These are phyloP conservation scores for Vitis amurensis DNA, from an alignment of 164 flowering plant genomes.

Conservation along the genomic window DNA sequence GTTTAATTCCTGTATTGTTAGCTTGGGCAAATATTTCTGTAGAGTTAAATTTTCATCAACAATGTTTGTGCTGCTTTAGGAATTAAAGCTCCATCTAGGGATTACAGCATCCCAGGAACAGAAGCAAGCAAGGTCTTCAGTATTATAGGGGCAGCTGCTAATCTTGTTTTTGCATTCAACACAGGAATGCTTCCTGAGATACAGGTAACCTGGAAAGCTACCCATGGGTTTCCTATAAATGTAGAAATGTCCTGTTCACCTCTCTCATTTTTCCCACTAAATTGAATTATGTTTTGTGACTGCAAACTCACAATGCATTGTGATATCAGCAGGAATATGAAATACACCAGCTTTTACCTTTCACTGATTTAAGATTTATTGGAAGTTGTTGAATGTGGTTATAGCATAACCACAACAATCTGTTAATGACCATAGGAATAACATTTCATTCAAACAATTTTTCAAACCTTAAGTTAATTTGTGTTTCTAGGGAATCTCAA, in stretches of 20 bases:
- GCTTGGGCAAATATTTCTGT: neutral
- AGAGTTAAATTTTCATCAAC: neutral
- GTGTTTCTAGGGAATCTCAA: too few relatives aligned
- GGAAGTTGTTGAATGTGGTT: neutral
- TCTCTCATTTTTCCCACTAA: neutral
- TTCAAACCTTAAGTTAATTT: neutral
- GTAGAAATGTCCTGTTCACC: neutral
- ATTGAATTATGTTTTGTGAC: neutral
- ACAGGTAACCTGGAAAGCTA: conserved; percentile 50
- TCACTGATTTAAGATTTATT: neutral
- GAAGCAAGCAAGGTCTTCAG: conserved; percentile 51
- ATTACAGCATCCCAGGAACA: conserved; percentile 76
- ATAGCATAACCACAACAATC: neutral
- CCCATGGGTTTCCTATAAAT: neutral
- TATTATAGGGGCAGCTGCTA: conserved; percentile 77
- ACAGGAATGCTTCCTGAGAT: conserved; percentile 99
- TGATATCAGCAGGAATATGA: neutral
- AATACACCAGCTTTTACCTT: neutral
- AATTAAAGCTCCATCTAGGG: conserved; percentile 54
- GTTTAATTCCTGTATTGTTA: neutral
- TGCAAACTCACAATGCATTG: too few relatives aligned
- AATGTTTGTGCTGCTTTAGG: conserved; percentile 36
- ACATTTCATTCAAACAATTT: neutral
- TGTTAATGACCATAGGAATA: neutral
- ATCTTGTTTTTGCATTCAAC: conserved; percentile 86